These are phyloP conservation scores for Beta lomatogona DNA, from an alignment of 179 eudicot species.

Conservation along the genomic window DNA sequence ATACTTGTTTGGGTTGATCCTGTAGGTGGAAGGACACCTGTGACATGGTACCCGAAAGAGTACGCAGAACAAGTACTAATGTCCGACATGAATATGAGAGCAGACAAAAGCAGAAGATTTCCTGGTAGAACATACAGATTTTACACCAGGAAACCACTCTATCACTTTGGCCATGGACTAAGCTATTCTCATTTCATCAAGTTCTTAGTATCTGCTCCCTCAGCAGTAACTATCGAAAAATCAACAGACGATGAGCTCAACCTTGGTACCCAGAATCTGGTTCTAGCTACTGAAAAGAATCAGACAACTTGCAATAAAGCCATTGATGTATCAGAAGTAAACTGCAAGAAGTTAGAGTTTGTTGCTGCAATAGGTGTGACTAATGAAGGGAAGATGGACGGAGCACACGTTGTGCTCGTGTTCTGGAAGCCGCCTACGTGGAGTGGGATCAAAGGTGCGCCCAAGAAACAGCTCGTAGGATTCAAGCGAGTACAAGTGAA, in stretches of 20 bases:
- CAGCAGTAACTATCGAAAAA: conserved; percentile 1
- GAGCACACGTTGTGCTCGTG: conserved; percentile 36
- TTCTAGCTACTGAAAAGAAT: background rate
- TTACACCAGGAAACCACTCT: conserved; percentile 29
- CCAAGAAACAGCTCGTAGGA: conserved; percentile 24
- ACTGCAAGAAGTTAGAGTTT: conserved; percentile 28
- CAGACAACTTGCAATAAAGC: background rate
- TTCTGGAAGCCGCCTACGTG: conserved; percentile 18
- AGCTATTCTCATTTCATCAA: conserved; percentile 35
- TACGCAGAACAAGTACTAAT: conserved; percentile 29
- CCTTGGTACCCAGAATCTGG: background rate
- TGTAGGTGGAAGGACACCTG: conserved; percentile 42
- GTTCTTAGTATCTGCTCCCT: conserved; percentile 14
- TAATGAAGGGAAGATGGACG: conserved; percentile 37
- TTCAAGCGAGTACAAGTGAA: conserved; percentile 28
- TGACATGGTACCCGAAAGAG: conserved; percentile 40
- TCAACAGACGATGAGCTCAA: background rate
- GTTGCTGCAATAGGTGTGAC: conserved; percentile 28
- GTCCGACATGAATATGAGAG: conserved; percentile 44
- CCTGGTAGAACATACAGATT: conserved; percentile 44
- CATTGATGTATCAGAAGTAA: conserved; percentile 29
- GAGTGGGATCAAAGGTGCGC: conserved; percentile 16
- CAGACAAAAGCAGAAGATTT: conserved; percentile 23
- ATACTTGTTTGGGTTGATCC: background rate
- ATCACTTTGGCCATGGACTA: conserved; percentile 36